A percentile compares a stretch with the other conserved stretches of the same genome.
These are phyloP conservation scores for Suhomyces ambrosiae DNA, from an alignment of 1,139 yeast genomes.

Conservation along the genomic window DNA sequence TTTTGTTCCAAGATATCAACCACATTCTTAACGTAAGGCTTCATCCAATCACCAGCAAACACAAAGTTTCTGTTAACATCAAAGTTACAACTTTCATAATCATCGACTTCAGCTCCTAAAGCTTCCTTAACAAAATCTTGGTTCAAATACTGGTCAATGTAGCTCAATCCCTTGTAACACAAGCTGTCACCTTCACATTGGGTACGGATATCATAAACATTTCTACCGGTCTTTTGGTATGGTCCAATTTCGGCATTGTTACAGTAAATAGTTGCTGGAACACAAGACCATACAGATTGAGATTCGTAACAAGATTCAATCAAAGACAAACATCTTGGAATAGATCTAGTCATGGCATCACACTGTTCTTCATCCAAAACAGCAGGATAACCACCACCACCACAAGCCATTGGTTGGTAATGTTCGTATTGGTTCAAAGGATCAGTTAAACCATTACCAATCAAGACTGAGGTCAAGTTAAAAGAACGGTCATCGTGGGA, in stretches of 20 bases:
- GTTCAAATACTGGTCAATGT: constrained; percentile 71
- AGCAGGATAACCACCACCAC: constrained; percentile 84
- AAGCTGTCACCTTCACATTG: constrained; percentile 71
- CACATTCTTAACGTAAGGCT: constrained; percentile 74
- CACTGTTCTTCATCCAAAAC: constrained; percentile 82
- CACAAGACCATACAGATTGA: constrained; percentile 84
- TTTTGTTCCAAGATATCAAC: constrained; percentile 56
- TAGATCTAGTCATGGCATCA: constrained; percentile 65
- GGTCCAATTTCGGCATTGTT: constrained; percentile 86
- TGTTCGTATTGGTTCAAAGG: constrained; percentile 84
- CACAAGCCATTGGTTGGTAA: constrained; percentile 98
- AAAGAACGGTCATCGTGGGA: constrained; percentile 76
- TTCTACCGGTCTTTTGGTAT: constrained; percentile 85
- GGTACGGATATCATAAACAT: constrained; percentile 90
- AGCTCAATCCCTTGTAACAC: constrained; percentile 74
- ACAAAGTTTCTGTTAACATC: constrained; percentile 81
- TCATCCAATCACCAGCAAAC: constrained; percentile 92
- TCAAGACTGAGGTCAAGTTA: constrained; percentile 82
- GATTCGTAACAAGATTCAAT: constrained; percentile 80
- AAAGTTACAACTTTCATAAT: constrained; percentile 81
- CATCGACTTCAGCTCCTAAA: constrained; percentile 89
- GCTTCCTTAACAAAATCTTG: constrained; percentile 70
- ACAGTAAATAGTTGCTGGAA: constrained; percentile 91
- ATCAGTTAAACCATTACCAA: constrained; percentile 96
- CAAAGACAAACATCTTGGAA: constrained; percentile 81